Evolutionary conservation across 345 rosid genomes (phyloP).

Genomic region (Eucalyptus albens): DNA sequence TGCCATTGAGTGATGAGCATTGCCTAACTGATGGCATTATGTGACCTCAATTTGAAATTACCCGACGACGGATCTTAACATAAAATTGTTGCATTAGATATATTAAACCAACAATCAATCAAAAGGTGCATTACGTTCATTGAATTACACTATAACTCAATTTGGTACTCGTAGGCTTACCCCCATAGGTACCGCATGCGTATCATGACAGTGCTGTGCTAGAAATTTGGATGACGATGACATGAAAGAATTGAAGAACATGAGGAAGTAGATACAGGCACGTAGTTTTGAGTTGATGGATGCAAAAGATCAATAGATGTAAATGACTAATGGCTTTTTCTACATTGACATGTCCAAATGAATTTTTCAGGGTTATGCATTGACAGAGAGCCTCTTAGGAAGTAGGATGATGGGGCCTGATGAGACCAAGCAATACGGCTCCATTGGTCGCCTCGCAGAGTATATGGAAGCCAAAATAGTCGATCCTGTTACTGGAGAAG

Average conservation of each 20-base stretch:
- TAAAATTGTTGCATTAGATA: no score
- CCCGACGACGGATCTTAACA: background rate
- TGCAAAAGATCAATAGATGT: background rate
- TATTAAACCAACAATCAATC: no score
- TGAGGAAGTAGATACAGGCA: background rate
- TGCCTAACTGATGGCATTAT: background rate
- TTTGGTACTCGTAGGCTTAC: no score
- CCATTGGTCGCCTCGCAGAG: conserved; percentile 59
- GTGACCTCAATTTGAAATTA: background rate
- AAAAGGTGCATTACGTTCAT: no score
- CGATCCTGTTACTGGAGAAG: conserved; percentile 56
- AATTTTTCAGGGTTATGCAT: conserved; percentile 62
- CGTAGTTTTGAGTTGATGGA: background rate
- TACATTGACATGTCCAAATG: background rate
- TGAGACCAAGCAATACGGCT: conserved; percentile 33
- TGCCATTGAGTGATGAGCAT: background rate
- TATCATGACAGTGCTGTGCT: background rate
- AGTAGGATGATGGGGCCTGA: conserved; percentile 27
- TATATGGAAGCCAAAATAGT: conserved; percentile 66
- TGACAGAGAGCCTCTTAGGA: conserved; percentile 75
- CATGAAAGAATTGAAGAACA: background rate
- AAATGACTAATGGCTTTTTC: background rate
- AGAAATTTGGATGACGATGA: background rate
- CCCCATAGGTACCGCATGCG: no score
- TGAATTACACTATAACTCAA: no score